Conservation (phyloP, 306 rosid species). For the Lotus japonicus region DNA sequence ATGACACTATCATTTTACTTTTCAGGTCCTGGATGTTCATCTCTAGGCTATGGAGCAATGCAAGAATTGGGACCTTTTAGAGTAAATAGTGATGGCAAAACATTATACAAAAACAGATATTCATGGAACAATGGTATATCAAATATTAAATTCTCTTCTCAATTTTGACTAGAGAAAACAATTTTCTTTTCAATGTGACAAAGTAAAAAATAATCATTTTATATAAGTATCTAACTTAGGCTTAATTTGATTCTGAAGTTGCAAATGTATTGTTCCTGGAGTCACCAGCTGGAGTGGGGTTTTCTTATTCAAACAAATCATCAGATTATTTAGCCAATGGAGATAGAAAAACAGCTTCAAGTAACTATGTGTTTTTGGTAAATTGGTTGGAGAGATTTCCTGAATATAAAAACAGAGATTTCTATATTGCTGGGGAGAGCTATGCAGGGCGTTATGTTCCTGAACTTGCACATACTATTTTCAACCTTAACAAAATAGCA, state of each 20-base stretch:
- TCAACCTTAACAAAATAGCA: slow-evolving; percentile 45
- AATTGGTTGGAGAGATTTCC: slow-evolving; percentile 92
- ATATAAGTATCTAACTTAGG: not conserved
- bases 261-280: slow-evolving; percentile 86
- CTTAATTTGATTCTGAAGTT: slow-evolving; percentile 35
- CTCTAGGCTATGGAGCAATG: slow-evolving; percentile 94
- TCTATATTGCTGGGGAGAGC: slow-evolving; percentile 85
- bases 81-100: slow-evolving; percentile 84
- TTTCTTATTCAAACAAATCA: slow-evolving; percentile 79
- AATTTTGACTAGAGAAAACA: not conserved
- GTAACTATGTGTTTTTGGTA: slow-evolving; percentile 60
- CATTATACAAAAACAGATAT: slow-evolving; percentile 49
- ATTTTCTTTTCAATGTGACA: no score
- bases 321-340: slow-evolving; percentile 55
- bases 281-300: slow-evolving; percentile 93
- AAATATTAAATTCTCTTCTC: not conserved
- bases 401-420: slow-evolving; percentile 59
- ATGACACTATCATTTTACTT: not conserved
- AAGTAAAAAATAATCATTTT: not conserved
- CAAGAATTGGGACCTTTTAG: slow-evolving; percentile 94
- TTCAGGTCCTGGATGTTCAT: slow-evolving; percentile 95
- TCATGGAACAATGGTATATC: slow-evolving; percentile 73
- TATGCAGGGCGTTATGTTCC: slow-evolving; percentile 97
- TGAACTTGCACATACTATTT: slow-evolving; percentile 82
- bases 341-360: slow-evolving; percentile 59